Evolutionary conservation across 441 rosid species (phyloP).

Genomic region (Erysimum cheiri): DNA sequence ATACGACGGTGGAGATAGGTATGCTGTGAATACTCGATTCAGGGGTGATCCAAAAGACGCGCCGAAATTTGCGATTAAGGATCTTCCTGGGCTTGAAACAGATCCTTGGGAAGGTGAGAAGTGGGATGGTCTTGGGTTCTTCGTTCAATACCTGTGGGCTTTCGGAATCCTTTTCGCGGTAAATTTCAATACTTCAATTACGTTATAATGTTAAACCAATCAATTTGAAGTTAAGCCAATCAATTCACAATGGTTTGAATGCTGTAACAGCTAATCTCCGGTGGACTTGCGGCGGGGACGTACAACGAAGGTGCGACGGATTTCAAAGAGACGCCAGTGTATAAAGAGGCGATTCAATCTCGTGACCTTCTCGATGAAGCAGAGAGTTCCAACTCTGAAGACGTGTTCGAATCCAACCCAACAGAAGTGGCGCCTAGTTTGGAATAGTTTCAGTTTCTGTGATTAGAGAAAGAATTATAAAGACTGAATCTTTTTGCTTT

Average conservation of each 20-base stretch:
- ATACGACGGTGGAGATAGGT: conserved; percentile 38
- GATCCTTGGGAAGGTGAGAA: conserved; percentile 84
- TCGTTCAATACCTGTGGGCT: conserved; percentile 88
- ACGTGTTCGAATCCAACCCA: conserved; percentile 90
- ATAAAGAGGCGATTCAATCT: conserved; percentile 77
- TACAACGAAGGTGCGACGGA: conserved; percentile 91
- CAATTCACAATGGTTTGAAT: background rate
- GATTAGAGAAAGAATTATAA: conserved; percentile 14
- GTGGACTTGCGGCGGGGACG: conserved; percentile 78
- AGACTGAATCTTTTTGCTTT: conserved; percentile 19
- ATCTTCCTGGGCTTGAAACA: conserved; percentile 65
- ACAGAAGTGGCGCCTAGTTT: conserved; percentile 93
- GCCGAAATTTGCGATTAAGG: conserved; percentile 55
- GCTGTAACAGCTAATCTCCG: conserved; percentile 66
- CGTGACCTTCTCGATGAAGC: conserved; percentile 79
- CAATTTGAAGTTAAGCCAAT: background rate
- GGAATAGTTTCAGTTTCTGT: conserved; percentile 54
- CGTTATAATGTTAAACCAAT: background rate
- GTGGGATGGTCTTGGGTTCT: conserved; percentile 85
- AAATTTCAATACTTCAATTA: conserved; percentile 14
- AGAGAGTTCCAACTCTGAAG: conserved; percentile 71
- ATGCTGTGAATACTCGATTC: conserved; percentile 45
- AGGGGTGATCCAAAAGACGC: conserved; percentile 41
- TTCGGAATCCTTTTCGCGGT: conserved; percentile 85
- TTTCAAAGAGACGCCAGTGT: conserved; percentile 86